phyloP scores from a whole-genome alignment of 2,329 filamentous ascomycete species.

The Alternaria postmessia region DNA sequence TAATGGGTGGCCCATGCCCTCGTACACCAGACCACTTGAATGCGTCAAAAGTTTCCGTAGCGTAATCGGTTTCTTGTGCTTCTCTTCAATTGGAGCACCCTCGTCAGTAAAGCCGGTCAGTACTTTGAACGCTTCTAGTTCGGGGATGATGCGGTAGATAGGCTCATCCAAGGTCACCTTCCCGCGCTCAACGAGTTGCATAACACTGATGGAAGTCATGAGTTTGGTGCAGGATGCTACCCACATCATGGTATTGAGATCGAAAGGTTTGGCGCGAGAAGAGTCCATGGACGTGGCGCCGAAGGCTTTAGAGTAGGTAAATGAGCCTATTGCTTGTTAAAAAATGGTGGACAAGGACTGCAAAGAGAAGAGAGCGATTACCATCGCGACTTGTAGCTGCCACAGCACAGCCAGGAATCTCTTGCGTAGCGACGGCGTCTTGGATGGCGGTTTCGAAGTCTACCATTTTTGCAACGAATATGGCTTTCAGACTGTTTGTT shows the following conservation, averaged over 20 bases:
- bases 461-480: conserved; percentile 17
- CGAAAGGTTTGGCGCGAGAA: conserved; percentile 28
- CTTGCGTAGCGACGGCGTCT: conserved; percentile 27
- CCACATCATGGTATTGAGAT: conserved; percentile 47
- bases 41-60: conserved; percentile 58
- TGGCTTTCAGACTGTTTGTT: not conserved
- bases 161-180: conserved; percentile 43
- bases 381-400: conserved; percentile 38
- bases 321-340: conserved; percentile 37
- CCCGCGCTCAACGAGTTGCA: conserved; percentile 49
- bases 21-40: conserved; percentile 59
- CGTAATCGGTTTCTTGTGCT: conserved; percentile 39
- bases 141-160: conserved; percentile 44
- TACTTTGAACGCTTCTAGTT: conserved; percentile 37
- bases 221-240: conserved; percentile 53
- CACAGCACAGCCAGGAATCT: conserved; percentile 38
- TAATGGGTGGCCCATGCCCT: conserved; percentile 50
- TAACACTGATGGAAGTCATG: conserved; percentile 43
- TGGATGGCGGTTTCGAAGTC: conserved; percentile 37
- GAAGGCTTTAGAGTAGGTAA: conserved; percentile 49
- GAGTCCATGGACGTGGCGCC: conserved; percentile 39
- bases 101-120: conserved; percentile 36
- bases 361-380: conserved; percentile 2
- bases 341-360: no score
- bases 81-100: conserved; percentile 33